These are phyloP conservation scores for Combretum micranthum DNA, from an alignment of 345 rosid genomes.

Conservation along the genomic window DNA sequence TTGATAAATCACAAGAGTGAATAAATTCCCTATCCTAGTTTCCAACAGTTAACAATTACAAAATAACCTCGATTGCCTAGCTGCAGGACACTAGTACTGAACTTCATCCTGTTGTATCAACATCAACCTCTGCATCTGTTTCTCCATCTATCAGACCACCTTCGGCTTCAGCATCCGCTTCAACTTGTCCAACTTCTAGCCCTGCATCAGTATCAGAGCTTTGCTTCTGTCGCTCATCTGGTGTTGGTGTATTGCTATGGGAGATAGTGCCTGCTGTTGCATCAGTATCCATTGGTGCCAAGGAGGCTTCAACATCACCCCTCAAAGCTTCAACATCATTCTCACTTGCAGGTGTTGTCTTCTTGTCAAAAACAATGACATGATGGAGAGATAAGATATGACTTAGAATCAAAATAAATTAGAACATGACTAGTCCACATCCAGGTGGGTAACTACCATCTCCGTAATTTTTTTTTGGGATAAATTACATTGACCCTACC, in stretches of 20 bases:
- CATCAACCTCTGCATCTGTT: slow-evolving; percentile 66
- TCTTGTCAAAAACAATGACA: slow-evolving; percentile 12
- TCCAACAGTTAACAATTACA: too few species aligned
- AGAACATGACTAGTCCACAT: background rate
- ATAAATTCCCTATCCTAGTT: too few species aligned
- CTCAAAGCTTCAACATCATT: slow-evolving; percentile 53
- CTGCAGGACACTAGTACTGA: too few species aligned
- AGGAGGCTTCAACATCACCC: slow-evolving; percentile 45
- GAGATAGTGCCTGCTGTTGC: slow-evolving; percentile 23
- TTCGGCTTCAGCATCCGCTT: slow-evolving; percentile 58
- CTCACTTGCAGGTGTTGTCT: slow-evolving; percentile 53
- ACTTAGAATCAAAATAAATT: background rate
- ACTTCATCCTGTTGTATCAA: slow-evolving; percentile 30
- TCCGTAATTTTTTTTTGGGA: too few species aligned
- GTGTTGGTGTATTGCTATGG: slow-evolving; percentile 46
- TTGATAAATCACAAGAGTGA: too few species aligned
- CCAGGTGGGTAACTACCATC: background rate
- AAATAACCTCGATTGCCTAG: too few species aligned
- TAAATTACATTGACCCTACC: too few species aligned
- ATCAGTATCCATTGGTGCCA: slow-evolving; percentile 61
- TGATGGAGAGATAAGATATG: background rate
- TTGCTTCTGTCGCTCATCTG: slow-evolving; percentile 71
- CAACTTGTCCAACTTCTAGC: slow-evolving; percentile 71
- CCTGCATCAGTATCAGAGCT: slow-evolving; percentile 61
- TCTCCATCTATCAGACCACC: slow-evolving; percentile 55